Evolutionary conservation across 1,284 basidiomycete genomes (phyloP).

Genomic region (Austroboletus niveus): DNA sequence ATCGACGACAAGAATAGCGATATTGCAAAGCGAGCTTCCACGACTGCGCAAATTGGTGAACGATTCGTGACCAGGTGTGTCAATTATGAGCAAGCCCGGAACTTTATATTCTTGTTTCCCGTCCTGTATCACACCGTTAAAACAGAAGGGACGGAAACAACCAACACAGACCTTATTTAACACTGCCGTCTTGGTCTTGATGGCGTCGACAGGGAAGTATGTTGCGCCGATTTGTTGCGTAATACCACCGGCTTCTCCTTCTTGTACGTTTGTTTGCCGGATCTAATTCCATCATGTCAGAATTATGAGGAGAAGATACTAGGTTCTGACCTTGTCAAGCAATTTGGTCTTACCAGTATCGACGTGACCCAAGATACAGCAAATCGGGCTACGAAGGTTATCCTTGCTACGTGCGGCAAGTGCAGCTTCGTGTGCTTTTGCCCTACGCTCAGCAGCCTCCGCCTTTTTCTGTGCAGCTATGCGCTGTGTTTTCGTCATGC

Average conservation of each 20-base stretch:
- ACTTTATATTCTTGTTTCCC: constrained; percentile 91
- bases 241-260: constrained; percentile 99
- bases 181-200: constrained; percentile 89
- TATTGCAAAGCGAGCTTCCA: constrained; percentile 98
- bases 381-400: constrained; percentile 94
- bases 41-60: constrained; percentile 97
- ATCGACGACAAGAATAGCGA: constrained; percentile 98
- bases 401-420: constrained; percentile 88
- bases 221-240: constrained; percentile 99
- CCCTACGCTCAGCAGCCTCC: constrained; percentile 78
- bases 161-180: constrained; percentile 70
- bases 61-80: constrained; percentile 99
- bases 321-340: constrained; percentile 81
- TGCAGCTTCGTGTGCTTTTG: constrained; percentile 84
- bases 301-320: constrained; percentile 1
- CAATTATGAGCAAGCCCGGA: constrained; percentile 95
- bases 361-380: constrained; percentile 99
- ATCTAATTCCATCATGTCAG: constrained; percentile 55
- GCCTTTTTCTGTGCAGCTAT: constrained; percentile 78
- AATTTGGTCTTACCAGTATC: constrained; percentile 99
- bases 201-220: constrained; percentile 98
- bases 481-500: constrained; percentile 60
- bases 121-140: constrained; percentile 46
- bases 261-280: constrained; percentile 99
- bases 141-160: background rate